Conservation (phyloP, 2,329 filamentous ascomycete genomes). For the Ascochyta viciae-villosae region DNA sequence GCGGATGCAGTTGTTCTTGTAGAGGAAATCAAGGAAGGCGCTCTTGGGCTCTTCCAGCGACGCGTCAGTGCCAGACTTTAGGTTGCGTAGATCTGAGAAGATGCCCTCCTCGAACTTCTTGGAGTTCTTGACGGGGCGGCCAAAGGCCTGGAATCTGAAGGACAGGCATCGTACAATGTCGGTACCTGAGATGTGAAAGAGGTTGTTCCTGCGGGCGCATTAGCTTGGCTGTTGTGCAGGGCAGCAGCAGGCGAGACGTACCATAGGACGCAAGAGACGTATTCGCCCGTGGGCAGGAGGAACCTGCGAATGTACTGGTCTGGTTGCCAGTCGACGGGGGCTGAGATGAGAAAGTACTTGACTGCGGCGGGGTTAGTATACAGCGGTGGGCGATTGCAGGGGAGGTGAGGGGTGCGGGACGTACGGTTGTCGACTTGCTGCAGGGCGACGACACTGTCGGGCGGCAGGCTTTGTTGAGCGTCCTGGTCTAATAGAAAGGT, state of each 20-base stretch:
- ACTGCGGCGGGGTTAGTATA: conserved; percentile 63
- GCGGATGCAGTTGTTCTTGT: conserved; percentile 99
- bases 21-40: conserved; percentile 96
- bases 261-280: conserved; percentile 97
- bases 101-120: conserved; percentile 99
- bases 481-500: conserved; percentile 98
- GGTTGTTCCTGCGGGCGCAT: conserved; percentile 76
- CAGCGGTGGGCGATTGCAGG: conserved; percentile 21
- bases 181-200: conserved; percentile 98
- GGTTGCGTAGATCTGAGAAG: conserved; percentile 96
- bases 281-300: conserved; percentile 94
- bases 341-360: conserved; percentile 99
- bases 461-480: conserved; percentile 93
- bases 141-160: conserved; percentile 98
- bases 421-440: conserved; percentile 98
- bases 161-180: conserved; percentile 98
- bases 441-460: conserved; percentile 94
- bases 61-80: conserved; percentile 97
- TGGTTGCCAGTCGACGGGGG: conserved; percentile 94
- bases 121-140: conserved; percentile 97
- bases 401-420: conserved; percentile 48
- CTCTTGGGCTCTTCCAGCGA: conserved; percentile 99
- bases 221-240: conserved; percentile 22
- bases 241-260: conserved; percentile 46
- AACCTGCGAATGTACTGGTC: conserved; percentile 98